Evolutionary conservation across 306 rosid species (phyloP).

Genomic region (Oxytropis ochrocephala): DNA sequence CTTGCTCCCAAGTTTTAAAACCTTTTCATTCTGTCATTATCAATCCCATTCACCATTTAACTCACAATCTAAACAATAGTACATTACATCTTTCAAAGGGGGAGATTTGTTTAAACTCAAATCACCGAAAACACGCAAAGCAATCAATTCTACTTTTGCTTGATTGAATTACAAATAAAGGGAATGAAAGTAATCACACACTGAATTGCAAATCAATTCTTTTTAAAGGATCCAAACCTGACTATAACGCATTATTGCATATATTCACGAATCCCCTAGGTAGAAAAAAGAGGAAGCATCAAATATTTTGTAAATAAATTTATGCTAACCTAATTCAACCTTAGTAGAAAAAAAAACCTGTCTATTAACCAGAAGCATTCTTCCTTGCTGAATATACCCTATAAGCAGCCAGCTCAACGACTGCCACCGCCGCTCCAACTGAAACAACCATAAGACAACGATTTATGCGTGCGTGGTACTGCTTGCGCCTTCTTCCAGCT

Average conservation of each 20-base stretch:
- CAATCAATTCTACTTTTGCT: no score
- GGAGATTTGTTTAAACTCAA: no score
- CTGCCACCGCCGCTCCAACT: constrained; percentile 80
- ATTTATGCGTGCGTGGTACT: constrained; percentile 58
- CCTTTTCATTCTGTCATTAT: no score
- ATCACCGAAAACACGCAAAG: no score
- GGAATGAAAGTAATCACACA: no score
- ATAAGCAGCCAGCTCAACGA: constrained; percentile 81
- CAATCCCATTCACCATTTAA: no score
- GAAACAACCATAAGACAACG: constrained; percentile 76
- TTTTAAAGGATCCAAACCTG: no score
- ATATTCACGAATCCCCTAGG: constrained; percentile 6
- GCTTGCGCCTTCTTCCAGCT: constrained; percentile 89
- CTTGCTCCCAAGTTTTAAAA: no score
- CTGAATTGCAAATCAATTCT: no score
- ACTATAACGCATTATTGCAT: constrained; percentile 2
- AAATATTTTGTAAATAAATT: not conserved
- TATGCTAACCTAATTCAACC: constrained; percentile 21
- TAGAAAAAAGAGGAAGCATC: not conserved
- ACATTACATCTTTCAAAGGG: no score
- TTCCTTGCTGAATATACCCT: constrained; percentile 76
- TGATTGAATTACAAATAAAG: no score
- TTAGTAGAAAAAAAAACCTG: not conserved
- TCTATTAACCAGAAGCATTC: constrained; percentile 47
- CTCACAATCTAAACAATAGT: no score